These are phyloP conservation scores for Acacia pycnantha DNA, from an alignment of 331 rosid genomes.

Conservation along the genomic window DNA sequence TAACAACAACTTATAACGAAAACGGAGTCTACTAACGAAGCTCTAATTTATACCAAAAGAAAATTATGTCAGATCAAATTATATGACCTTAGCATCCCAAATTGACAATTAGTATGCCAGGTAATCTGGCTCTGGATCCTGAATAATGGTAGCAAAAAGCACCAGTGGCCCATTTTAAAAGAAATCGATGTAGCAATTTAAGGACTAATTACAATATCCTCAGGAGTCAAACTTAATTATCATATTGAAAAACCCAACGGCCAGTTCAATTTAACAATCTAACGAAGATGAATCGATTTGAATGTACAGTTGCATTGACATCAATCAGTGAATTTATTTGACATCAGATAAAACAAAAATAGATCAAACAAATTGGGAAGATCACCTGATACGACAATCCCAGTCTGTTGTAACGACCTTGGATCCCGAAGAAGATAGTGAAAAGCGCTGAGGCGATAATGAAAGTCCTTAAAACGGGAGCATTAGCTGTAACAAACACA, in stretches of 20 bases:
- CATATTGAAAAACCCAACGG: not conserved
- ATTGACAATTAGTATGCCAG: slow-evolving; percentile 3
- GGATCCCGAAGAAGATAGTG: slow-evolving; percentile 91
- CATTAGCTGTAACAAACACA: slow-evolving; percentile 73
- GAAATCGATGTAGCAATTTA: slow-evolving; percentile 18
- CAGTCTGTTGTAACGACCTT: slow-evolving; percentile 70
- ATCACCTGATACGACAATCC: slow-evolving; percentile 90
- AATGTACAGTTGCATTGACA: slow-evolving; percentile 19
- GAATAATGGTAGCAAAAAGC: not conserved
- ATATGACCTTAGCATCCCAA: slow-evolving; percentile 4
- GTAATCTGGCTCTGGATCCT: slow-evolving; percentile 6
- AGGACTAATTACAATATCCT: not conserved
- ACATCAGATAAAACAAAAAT: not conserved
- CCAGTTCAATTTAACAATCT: not conserved
- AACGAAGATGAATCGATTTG: not conserved
- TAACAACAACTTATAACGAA: slow-evolving; percentile 18
- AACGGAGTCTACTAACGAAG: slow-evolving; percentile 5
- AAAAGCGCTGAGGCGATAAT: slow-evolving; percentile 68
- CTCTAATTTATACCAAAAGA: not conserved
- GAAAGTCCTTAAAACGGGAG: slow-evolving; percentile 81
- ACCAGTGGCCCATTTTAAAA: slow-evolving; percentile 6
- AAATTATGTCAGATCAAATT: slow-evolving; percentile 21
- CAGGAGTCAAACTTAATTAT: not conserved
- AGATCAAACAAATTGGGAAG: slow-evolving; percentile 3
- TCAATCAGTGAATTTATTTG: not conserved